Base-by-base conservation (phyloP, 2,329 filamentous ascomycete genomes). In the Lojkania enalia region DNA sequence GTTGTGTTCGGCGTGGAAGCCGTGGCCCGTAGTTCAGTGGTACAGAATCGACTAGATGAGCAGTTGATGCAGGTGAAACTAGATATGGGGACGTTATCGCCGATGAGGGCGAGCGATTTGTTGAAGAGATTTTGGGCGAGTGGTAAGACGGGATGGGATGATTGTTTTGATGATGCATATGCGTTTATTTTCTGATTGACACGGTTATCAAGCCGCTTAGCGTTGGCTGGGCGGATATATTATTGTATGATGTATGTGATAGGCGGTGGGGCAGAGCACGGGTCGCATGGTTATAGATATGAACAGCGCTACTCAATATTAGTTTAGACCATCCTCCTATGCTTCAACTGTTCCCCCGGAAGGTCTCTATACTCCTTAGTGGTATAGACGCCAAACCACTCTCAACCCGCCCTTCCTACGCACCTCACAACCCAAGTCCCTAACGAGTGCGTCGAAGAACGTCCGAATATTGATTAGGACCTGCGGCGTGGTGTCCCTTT, bases 1-100 rank as follows among this genome's bases (percentile, higher is more conserved):
- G 44, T 54, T 1, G 53, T 65, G 9, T 56, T 57, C 11, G 61
- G 61, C 2, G 57, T 62, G 5, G 59, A 66, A 43, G 58, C 60
- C 2, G 51, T 41, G 2, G 57, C 54, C 19, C 39, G 59, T 16
- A 40, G 51, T 11, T 42, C 55, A 37, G 52, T 38, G 3, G 52
- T 46, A 2, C 47, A 54, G 16, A 36, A 37, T 14, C 61, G 60
- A 55, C 48, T 66, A 19, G 54, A 53, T 12, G 20, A 48, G 5
- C 35, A 39, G 20, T 23, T 63, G 13, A 32, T 18, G 6, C 44
- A 57, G 2, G 13, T 57, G 19, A 58, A 55, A 33, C 44, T 44
- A 4, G 16, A 46, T 7, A 29, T 56, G 13, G 61, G 63, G 1
- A 58, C 54, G 4, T 58, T 49, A 4, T 51, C 52, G 33, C 59